A percentile compares a stretch with the other conserved stretches of the same genome.
Evolutionary conservation across 495 filamentous ascomycete species (phyloP).

Genomic region (Amniculicola lignicola): DNA sequence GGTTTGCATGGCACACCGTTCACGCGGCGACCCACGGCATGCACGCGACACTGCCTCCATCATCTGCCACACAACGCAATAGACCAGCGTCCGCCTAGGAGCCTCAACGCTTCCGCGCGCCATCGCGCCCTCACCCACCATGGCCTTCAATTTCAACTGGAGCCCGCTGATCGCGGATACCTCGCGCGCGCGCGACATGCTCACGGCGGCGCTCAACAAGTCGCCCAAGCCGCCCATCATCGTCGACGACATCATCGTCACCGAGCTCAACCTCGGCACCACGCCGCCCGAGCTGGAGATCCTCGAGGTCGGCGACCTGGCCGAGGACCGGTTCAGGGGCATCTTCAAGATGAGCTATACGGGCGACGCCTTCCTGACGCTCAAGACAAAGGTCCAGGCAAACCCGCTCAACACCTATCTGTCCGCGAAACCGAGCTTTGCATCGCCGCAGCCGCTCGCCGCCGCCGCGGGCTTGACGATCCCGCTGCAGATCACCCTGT

Average conservation of each 20-base stretch:
- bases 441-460: conserved; percentile 88
- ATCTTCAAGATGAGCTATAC: conserved; percentile 99
- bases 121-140: conserved; percentile 38
- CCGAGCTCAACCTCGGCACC: conserved; percentile 91
- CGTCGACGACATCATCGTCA: conserved; percentile 98
- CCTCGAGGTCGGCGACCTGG: conserved; percentile 91
- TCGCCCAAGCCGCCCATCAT: conserved; percentile 98
- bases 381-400: conserved; percentile 93
- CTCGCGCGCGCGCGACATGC: conserved; percentile 83
- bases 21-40: conserved; percentile 32
- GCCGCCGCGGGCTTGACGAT: conserved; percentile 92
- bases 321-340: conserved; percentile 93
- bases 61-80: conserved; percentile 14
- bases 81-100: conserved; percentile 7
- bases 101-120: conserved; percentile 6
- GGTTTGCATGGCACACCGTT: conserved; percentile 16
- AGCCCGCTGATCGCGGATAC: conserved; percentile 95
- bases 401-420: conserved; percentile 96
- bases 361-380: conserved; percentile 89
- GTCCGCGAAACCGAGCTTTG: conserved; percentile 83
- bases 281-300: conserved; percentile 93
- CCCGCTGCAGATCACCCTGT: conserved; percentile 91
- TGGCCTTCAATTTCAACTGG: conserved; percentile 99
- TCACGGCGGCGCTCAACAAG: conserved; percentile 94
- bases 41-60: conserved; percentile 27